phyloP scores from a whole-genome alignment of 805 yeast genomes.

The Zygosaccharomyces kombuchaensis region DNA sequence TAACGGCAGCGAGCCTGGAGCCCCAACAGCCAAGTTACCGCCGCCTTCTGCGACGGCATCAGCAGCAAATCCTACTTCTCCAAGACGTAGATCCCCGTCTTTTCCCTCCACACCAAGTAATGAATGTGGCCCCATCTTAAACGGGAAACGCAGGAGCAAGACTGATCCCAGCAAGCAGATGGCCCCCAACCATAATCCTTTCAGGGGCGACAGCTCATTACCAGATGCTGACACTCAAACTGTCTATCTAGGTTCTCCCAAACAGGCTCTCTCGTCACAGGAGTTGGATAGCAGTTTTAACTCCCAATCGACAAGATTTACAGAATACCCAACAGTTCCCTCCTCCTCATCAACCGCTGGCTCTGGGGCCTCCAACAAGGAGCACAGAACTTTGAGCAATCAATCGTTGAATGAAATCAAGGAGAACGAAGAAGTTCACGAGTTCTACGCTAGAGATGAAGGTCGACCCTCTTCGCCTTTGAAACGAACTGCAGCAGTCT shows the following conservation, averaged over 20 bases:
- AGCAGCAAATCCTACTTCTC: slow-evolving; percentile 5
- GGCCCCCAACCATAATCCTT: slow-evolving; percentile 15
- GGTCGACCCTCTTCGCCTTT: neutral
- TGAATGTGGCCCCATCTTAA: neutral
- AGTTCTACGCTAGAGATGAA: slow-evolving; percentile 13
- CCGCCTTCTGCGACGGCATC: slow-evolving; percentile 1
- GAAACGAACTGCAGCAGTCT: slow-evolving; percentile 4
- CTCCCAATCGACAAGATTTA: slow-evolving; percentile 8
- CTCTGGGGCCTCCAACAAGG: slow-evolving; percentile 12
- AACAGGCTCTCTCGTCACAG: slow-evolving; percentile 38
- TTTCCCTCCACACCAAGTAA: slow-evolving; percentile 24
- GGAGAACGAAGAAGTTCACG: slow-evolving; percentile 32
- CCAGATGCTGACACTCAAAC: slow-evolving; percentile 44
- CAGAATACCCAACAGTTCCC: slow-evolving; percentile 13
- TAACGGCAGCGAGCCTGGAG: slow-evolving; percentile 1
- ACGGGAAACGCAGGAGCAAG: slow-evolving; percentile 7
- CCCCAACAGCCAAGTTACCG: neutral
- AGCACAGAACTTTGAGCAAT: slow-evolving; percentile 23
- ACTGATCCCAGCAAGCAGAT: slow-evolving; percentile 10
- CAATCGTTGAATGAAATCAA: slow-evolving; percentile 34
- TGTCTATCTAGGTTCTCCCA: slow-evolving; percentile 56
- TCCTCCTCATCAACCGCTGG: slow-evolving; percentile 12
- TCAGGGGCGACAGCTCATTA: slow-evolving; percentile 9
- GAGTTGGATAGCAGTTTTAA: slow-evolving; percentile 15
- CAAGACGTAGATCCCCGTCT: slow-evolving; percentile 24